A percentile compares a stretch with the other conserved stretches of the same genome.
These are phyloP conservation scores for Pulveroboletus sp. DNA, from an alignment of 768 basidiomycete genomes.

Conservation along the genomic window DNA sequence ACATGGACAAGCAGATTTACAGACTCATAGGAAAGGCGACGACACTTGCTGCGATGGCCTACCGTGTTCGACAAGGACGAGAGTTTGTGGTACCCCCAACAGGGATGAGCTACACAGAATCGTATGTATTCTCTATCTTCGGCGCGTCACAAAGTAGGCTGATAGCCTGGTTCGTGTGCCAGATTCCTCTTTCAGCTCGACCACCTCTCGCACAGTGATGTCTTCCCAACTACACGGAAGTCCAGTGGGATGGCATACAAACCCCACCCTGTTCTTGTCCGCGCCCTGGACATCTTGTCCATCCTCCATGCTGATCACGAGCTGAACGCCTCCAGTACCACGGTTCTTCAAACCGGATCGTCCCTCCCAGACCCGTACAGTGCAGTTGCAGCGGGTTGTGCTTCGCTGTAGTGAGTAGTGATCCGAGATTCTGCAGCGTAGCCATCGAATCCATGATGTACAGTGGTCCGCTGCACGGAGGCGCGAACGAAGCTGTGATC, in stretches of 20 bases:
- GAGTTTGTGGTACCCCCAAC: conserved; percentile 82
- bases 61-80: conserved; percentile 86
- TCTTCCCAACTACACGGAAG: conserved; percentile 22
- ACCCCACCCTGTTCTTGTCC: conserved; percentile 81
- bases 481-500: conserved; percentile 92
- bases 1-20: conserved; percentile 92
- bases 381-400: conserved; percentile 84
- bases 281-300: conserved; percentile 85
- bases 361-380: conserved; percentile 90
- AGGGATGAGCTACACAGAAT: conserved; percentile 78
- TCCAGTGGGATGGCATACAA: conserved; percentile 56
- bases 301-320: conserved; percentile 89
- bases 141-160: background rate
- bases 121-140: conserved; percentile 37
- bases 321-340: conserved; percentile 80
- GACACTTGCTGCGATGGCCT: conserved; percentile 92
- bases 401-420: conserved; percentile 75
- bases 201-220: conserved; percentile 46
- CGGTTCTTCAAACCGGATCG: conserved; percentile 82
- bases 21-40: conserved; percentile 85
- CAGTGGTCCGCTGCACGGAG: conserved; percentile 45
- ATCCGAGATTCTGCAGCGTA: background rate
- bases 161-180: background rate
- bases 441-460: background rate
- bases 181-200: conserved; percentile 93